phyloP scores from a whole-genome alignment of 768 basidiomycete genomes.

The Rubroboletus pulcherrimus region DNA sequence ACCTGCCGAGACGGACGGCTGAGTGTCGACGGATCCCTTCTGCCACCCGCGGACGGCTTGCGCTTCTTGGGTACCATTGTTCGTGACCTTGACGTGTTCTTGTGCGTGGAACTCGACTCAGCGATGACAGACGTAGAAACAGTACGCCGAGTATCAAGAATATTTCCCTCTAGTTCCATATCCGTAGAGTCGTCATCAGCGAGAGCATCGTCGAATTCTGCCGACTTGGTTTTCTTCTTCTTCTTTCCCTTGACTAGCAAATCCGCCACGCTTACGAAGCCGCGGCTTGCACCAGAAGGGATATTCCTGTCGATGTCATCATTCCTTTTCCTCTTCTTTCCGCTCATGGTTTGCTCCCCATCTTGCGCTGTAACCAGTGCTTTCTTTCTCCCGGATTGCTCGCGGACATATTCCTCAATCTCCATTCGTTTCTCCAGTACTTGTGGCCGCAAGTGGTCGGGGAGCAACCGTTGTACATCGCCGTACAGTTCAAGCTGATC shows the following conservation, averaged over 20 bases:
- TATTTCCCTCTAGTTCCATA: constrained; percentile 58
- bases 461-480: constrained; percentile 87
- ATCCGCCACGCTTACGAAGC: constrained; percentile 68
- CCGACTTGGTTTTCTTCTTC: constrained; percentile 39
- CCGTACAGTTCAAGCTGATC: constrained; percentile 86
- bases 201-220: constrained; percentile 45
- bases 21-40: constrained; percentile 25
- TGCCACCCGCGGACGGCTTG: constrained; percentile 20
- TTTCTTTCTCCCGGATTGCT: constrained; percentile 39
- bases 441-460: constrained; percentile 69
- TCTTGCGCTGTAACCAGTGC: constrained; percentile 20
- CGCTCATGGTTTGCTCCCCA: constrained; percentile 28
- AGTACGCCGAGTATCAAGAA: constrained; percentile 47
- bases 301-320: constrained; percentile 67
- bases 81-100: constrained; percentile 41
- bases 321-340: constrained; percentile 67
- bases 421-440: constrained; percentile 81
- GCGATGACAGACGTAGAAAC: constrained; percentile 42
- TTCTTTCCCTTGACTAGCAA: constrained; percentile 54
- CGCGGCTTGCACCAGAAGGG: constrained; percentile 63
- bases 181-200: constrained; percentile 69
- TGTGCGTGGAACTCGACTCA: constrained; percentile 31
- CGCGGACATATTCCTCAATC: constrained; percentile 67
- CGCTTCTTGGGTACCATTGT: constrained; percentile 35
- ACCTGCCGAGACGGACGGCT: constrained; percentile 46